Percentiles rank a stretch among this genome's conserved stretches.
phyloP scores from a whole-genome alignment of 2,329 filamentous ascomycete species.

The Xylariales sp. region DNA sequence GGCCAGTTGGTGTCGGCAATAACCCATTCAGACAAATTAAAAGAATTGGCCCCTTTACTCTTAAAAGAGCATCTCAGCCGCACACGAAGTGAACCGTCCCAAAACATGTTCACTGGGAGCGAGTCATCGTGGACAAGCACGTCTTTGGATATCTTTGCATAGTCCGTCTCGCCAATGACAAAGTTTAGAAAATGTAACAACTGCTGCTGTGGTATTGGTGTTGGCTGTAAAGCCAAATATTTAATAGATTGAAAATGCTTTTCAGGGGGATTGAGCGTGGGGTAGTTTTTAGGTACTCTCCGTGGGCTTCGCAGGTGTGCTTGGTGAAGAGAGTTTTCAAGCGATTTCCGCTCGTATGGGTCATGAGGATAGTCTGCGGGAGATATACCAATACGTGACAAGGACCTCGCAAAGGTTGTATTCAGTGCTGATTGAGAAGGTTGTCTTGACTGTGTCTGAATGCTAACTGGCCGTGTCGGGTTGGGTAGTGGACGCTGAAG shows the following conservation, averaged over 20 bases:
- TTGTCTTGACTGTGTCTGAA: no score
- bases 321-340: slow-evolving; percentile 42
- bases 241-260: slow-evolving; percentile 56
- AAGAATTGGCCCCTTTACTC: slow-evolving; percentile 15
- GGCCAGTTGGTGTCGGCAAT: slow-evolving; percentile 67
- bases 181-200: slow-evolving; percentile 43
- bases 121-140: slow-evolving; percentile 16
- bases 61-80: slow-evolving; percentile 62
- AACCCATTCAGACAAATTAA: slow-evolving; percentile 54
- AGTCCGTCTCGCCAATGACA: slow-evolving; percentile 30
- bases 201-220: slow-evolving; percentile 28
- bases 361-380: slow-evolving; percentile 34
- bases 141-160: slow-evolving; percentile 30
- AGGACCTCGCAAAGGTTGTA: no score
- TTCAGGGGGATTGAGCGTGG: slow-evolving; percentile 15
- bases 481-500: no score
- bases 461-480: no score
- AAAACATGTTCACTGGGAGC: slow-evolving; percentile 33
- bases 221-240: slow-evolving; percentile 44
- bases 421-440: no score
- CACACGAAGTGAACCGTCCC: slow-evolving; percentile 54
- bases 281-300: slow-evolving; percentile 27
- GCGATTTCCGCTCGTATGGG: slow-evolving; percentile 34
- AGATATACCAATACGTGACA: no score
- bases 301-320: slow-evolving; percentile 43